A percentile compares a stretch with the other conserved stretches of the same genome.
Evolutionary conservation across 2,329 filamentous ascomycete species (phyloP).

Genomic region (Fusarium pseudoanthophilum): DNA sequence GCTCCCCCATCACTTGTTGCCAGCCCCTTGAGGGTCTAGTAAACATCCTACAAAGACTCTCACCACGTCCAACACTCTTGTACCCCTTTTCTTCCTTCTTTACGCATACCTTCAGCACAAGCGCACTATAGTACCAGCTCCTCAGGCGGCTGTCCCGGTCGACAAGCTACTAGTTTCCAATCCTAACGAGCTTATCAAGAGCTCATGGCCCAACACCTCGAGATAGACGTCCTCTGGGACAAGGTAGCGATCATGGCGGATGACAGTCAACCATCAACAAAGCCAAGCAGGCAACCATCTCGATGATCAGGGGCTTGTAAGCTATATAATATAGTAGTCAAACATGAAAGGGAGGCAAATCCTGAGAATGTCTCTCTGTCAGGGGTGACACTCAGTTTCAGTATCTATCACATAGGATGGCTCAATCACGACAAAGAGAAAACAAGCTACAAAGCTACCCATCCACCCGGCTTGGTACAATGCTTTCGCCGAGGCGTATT

Average conservation of each 20-base stretch:
- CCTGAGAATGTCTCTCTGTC: not conserved
- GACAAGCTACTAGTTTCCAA: not conserved
- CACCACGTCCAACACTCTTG: no score
- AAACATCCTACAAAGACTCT: not conserved
- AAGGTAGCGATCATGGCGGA: not conserved
- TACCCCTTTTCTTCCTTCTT: no score
- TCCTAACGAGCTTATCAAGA: not conserved
- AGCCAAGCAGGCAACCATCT: no score
- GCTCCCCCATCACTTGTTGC: not conserved
- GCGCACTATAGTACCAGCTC: not conserved
- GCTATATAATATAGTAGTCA: not conserved
- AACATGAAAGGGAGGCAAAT: not conserved
- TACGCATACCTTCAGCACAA: no score
- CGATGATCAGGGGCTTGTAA: no score
- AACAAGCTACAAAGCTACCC: not conserved
- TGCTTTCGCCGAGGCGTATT: not conserved
- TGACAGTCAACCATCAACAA: not conserved
- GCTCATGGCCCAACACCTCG: not conserved
- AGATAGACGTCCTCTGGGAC: rapidly evolving
- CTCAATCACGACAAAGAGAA: not conserved
- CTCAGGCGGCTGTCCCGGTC: not conserved
- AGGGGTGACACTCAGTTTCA: not conserved
- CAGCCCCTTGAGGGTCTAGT: not conserved
- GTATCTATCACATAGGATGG: not conserved
- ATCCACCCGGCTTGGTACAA: not conserved